phyloP scores from a whole-genome alignment of 2,329 filamentous ascomycete genomes.

The Cytospora piceicola region DNA sequence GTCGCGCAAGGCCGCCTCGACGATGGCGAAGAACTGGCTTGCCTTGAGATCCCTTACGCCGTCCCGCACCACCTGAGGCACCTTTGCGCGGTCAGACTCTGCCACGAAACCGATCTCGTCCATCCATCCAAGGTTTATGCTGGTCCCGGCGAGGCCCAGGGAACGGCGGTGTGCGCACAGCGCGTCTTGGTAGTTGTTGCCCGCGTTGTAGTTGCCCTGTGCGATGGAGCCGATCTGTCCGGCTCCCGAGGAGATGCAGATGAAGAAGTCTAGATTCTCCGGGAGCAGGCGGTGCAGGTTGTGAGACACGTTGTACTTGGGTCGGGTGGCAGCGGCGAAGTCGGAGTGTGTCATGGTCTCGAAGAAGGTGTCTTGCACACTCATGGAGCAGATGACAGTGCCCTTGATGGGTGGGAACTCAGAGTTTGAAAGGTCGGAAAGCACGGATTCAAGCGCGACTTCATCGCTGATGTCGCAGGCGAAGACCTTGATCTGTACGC shows the following conservation, averaged over 20 bases:
- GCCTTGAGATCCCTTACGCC: slow-evolving; percentile 13
- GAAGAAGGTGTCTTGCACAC: slow-evolving; percentile 38
- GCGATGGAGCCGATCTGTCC: slow-evolving; percentile 39
- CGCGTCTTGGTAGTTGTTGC: slow-evolving; percentile 39
- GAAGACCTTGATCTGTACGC: slow-evolving; percentile 10
- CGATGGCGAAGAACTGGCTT: slow-evolving; percentile 16
- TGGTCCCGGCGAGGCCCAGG: slow-evolving; percentile 36
- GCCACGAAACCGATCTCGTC: slow-evolving; percentile 25
- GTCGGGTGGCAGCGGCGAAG: slow-evolving; percentile 35
- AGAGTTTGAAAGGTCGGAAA: not conserved
- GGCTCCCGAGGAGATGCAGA: slow-evolving; percentile 36
- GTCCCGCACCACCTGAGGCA: slow-evolving; percentile 14
- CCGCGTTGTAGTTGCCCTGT: slow-evolving; percentile 40
- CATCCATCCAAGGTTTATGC: slow-evolving; percentile 34
- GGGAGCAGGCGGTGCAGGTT: slow-evolving; percentile 37
- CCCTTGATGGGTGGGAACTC: slow-evolving; percentile 10
- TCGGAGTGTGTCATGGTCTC: slow-evolving; percentile 37
- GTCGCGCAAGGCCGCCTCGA: slow-evolving; percentile 5
- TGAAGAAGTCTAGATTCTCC: slow-evolving; percentile 39
- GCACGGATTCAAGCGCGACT: not conserved
- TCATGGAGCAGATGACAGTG: slow-evolving; percentile 13
- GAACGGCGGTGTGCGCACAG: slow-evolving; percentile 36
- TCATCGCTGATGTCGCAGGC: slow-evolving; percentile 12
- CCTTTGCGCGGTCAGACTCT: slow-evolving; percentile 16
- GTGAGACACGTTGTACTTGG: slow-evolving; percentile 37